Evolutionary conservation across 2,329 filamentous ascomycete species (phyloP).

Genomic region (Verticillium albo-atrum): DNA sequence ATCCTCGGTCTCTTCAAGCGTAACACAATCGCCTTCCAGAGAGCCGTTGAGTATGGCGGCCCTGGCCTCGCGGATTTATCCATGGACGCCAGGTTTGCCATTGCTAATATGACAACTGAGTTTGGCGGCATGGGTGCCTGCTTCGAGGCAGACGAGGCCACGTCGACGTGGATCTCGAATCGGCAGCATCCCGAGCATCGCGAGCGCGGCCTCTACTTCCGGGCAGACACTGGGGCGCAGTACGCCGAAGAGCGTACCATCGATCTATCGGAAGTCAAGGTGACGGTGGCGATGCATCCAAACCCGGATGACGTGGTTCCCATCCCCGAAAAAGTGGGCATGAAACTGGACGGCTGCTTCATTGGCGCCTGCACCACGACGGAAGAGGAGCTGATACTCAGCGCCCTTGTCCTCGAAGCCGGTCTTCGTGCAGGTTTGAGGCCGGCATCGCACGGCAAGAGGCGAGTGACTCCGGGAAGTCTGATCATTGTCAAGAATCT

Average conservation of each 20-base stretch:
- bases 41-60: constrained; percentile 40
- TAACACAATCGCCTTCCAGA: constrained; percentile 38
- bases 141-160: constrained; percentile 32
- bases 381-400: constrained; percentile 37
- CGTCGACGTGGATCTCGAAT: constrained; percentile 24
- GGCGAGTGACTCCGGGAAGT: constrained; percentile 34
- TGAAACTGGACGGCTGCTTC: constrained; percentile 34
- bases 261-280: constrained; percentile 29
- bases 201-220: constrained; percentile 26
- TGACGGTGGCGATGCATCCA: constrained; percentile 33
- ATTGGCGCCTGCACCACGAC: constrained; percentile 41
- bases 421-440: constrained; percentile 26
- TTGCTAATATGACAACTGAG: constrained; percentile 41
- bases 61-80: constrained; percentile 32
- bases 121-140: constrained; percentile 34
- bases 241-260: constrained; percentile 30
- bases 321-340: constrained; percentile 23
- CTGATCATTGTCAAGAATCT: constrained; percentile 29
- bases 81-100: constrained; percentile 39
- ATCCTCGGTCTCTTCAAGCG: constrained; percentile 36
- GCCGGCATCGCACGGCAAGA: constrained; percentile 24
- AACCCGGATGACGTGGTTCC: constrained; percentile 37
- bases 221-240: constrained; percentile 27
- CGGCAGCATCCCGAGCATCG: constrained; percentile 24
- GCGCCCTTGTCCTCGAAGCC: constrained; percentile 30